Conservation (phyloP, 768 basidiomycete species). For the Fibroporia radiculosa region DNA sequence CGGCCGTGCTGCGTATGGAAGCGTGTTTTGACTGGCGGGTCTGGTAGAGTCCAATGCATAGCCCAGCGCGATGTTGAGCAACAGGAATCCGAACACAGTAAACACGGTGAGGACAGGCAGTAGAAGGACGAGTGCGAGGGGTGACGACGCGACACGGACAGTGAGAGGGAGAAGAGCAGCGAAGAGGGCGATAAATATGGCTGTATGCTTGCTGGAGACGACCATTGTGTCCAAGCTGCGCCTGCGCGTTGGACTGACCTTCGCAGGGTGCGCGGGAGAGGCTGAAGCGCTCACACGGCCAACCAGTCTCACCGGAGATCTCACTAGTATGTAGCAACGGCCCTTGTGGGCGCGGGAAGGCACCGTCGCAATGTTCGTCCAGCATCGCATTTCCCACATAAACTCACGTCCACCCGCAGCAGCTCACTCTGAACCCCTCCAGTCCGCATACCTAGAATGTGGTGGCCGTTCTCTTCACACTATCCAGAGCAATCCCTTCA, state of each 20-base stretch:
- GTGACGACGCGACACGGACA: slow-evolving; percentile 55
- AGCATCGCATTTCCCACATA: no score
- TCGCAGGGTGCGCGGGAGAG: background rate
- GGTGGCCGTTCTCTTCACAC: no score
- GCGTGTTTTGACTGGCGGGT: slow-evolving; percentile 25
- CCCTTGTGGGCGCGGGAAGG: no score
- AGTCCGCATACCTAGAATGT: no score
- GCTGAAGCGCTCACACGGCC: background rate
- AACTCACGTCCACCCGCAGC: no score
- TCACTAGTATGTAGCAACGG: no score
- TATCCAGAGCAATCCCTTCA: background rate
- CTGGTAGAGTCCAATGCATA: slow-evolving; percentile 47
- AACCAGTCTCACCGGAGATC: no score
- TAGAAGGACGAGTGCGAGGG: slow-evolving; percentile 53
- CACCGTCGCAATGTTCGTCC: no score
- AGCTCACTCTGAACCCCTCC: no score
- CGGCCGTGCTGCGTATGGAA: slow-evolving; percentile 59
- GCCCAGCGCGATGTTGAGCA: slow-evolving; percentile 47
- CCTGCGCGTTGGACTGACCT: background rate
- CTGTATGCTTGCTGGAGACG: slow-evolving; percentile 10
- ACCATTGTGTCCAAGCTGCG: slow-evolving; percentile 1
- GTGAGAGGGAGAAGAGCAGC: slow-evolving; percentile 50
- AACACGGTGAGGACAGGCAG: slow-evolving; percentile 50
- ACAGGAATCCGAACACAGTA: slow-evolving; percentile 42
- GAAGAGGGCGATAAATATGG: slow-evolving; percentile 44